Evolutionary conservation across 805 yeast species (phyloP).

Genomic region (Ogataea paradorogensis): DNA sequence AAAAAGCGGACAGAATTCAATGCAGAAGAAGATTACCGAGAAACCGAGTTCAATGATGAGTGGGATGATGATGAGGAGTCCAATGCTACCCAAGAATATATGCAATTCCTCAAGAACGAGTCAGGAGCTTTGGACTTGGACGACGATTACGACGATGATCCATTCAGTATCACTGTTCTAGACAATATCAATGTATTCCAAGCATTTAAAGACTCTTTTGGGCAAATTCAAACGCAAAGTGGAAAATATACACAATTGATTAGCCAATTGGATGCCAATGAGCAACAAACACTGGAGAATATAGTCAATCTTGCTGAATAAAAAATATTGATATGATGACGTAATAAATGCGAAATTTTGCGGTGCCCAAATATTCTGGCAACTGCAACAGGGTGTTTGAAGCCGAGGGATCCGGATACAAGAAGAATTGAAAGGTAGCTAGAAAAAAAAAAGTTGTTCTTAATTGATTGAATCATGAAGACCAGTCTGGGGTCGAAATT

Average conservation of each 20-base stretch:
- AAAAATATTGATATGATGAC: conserved; percentile 3
- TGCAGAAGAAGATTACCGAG: conserved; percentile 28
- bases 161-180: conserved; percentile 73
- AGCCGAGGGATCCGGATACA: conserved; percentile 2
- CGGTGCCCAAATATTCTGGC: too few relatives aligned
- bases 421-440: too few relatives aligned
- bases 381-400: background rate
- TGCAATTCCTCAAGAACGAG: conserved; percentile 47
- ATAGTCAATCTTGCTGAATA: conserved; percentile 13
- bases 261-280: conserved; percentile 22
- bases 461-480: background rate
- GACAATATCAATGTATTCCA: conserved; percentile 73
- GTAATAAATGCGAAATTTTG: conserved; percentile 1
- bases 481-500: background rate
- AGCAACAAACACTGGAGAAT: conserved; percentile 23
- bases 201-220: conserved; percentile 56
- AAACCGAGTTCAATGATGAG: conserved; percentile 25
- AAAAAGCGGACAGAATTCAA: conserved; percentile 57
- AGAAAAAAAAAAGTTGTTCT: background rate
- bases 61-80: conserved; percentile 29
- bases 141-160: conserved; percentile 76
- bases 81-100: conserved; percentile 41
- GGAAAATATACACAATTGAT: conserved; percentile 24
- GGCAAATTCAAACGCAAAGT: conserved; percentile 47
- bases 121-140: conserved; percentile 45